phyloP scores from a whole-genome alignment of 805 yeast species.

The Gaillardinia entomophila region DNA sequence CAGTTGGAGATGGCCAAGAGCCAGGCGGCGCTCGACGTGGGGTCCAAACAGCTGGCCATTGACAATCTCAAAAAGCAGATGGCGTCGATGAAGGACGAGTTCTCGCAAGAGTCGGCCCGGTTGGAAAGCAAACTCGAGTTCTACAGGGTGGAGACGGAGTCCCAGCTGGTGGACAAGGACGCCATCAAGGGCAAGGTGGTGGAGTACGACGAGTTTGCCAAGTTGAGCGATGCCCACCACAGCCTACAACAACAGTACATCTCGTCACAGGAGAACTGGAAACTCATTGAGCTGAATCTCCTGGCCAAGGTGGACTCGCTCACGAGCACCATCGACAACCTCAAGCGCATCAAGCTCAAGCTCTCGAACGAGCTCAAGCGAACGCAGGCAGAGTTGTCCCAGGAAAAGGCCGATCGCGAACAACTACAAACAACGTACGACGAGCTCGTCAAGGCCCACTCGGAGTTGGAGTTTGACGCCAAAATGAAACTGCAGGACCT shows the following conservation, averaged over 20 bases:
- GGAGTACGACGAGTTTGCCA: conserved; percentile 37
- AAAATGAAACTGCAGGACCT: conserved; percentile 17
- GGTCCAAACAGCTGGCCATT: conserved; percentile 27
- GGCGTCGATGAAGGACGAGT: conserved; percentile 28
- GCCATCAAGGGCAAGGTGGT: conserved; percentile 14
- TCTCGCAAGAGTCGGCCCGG: conserved; percentile 43
- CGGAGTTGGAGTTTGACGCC: conserved; percentile 12
- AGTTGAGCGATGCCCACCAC: conserved; percentile 44
- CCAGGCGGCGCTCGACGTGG: conserved; percentile 27
- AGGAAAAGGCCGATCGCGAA: conserved; percentile 8
- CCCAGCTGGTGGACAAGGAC: conserved; percentile 3
- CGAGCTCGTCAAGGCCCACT: conserved; percentile 20
- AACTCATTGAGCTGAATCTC: conserved; percentile 65
- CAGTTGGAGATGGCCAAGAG: conserved; percentile 26
- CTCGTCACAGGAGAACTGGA: conserved; percentile 78
- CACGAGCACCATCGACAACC: conserved; percentile 17
- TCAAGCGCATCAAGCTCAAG: conserved; percentile 19
- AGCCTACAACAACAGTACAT: conserved; percentile 66
- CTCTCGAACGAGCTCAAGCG: conserved; percentile 31
- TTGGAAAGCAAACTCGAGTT: conserved; percentile 69
- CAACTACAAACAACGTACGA: conserved; percentile 17
- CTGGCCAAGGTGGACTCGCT: conserved; percentile 40
- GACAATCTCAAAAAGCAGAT: conserved; percentile 23
- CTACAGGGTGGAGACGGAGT: conserved; percentile 58
- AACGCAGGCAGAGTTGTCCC: conserved; percentile 7